Evolutionary conservation across 192 early-diverging fungal species (phyloP).

Genomic region (Radiomyces spectabilis): DNA sequence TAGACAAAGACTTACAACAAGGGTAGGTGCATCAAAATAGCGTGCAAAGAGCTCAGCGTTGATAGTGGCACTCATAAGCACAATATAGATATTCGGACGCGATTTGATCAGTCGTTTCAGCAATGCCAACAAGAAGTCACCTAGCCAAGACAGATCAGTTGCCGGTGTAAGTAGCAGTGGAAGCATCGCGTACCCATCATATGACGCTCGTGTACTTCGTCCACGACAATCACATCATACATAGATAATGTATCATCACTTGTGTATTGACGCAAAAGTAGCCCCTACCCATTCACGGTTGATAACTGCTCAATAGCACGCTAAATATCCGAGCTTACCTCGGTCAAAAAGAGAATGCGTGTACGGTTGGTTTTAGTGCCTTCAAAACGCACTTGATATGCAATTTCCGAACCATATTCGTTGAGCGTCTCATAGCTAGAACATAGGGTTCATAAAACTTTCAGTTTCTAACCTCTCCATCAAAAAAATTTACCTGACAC

Average conservation of each 20-base stretch:
- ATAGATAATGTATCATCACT: slow-evolving; percentile 46
- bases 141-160: slow-evolving; percentile 47
- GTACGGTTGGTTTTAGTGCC: slow-evolving; percentile 46
- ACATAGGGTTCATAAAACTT: background rate
- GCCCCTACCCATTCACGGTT: slow-evolving; percentile 24
- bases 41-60: slow-evolving; percentile 68
- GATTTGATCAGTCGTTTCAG: slow-evolving; percentile 50
- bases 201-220: slow-evolving; percentile 81
- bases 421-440: slow-evolving; percentile 52
- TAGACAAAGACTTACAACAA: slow-evolving; percentile 13
- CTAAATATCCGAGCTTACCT: slow-evolving; percentile 24
- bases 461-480: background rate
- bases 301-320: background rate
- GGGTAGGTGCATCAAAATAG: slow-evolving; percentile 63
- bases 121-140: slow-evolving; percentile 78
- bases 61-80: slow-evolving; percentile 91
- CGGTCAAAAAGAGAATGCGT: slow-evolving; percentile 66
- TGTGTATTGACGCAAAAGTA: slow-evolving; percentile 65
- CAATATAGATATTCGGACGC: slow-evolving; percentile 59
- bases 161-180: no score
- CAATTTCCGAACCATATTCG: slow-evolving; percentile 58
- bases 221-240: slow-evolving; percentile 75
- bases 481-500: slow-evolving; percentile 38
- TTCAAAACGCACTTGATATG: slow-evolving; percentile 61
- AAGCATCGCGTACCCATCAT: slow-evolving; percentile 37